Evolutionary conservation across 2,329 filamentous ascomycete genomes (phyloP).

Genomic region (Colletotrichum sp.): DNA sequence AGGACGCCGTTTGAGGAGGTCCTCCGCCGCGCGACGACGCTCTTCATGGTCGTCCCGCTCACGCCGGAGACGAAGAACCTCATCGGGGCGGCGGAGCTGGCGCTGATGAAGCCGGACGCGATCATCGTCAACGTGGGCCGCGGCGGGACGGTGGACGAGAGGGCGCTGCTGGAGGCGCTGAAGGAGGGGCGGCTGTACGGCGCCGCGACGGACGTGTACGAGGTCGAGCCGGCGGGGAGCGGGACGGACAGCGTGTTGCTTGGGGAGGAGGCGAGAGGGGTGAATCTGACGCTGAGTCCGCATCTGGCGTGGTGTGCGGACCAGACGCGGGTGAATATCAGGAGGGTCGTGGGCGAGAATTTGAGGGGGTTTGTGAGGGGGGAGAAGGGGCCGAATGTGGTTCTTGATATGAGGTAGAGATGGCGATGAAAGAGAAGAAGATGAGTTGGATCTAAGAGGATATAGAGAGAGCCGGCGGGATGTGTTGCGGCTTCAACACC

Average conservation of each 20-base stretch:
- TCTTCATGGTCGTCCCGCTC: conserved; percentile 29
- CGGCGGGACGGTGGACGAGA: conserved; percentile 38
- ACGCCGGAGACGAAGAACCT: conserved; percentile 23
- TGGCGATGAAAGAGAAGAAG: neutral
- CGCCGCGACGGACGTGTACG: conserved; percentile 39
- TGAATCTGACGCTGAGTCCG: conserved; percentile 36
- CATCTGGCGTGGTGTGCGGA: conserved; percentile 28
- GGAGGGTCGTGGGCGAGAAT: conserved; percentile 19
- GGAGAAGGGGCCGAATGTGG: conserved; percentile 10
- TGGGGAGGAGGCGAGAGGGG: conserved; percentile 16
- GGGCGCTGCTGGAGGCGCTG: conserved; percentile 34
- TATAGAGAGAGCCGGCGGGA: neutral
- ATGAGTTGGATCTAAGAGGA: neutral
- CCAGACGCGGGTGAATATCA: conserved; percentile 19
- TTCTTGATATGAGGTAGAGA: conserved; percentile 7
- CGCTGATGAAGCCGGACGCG: conserved; percentile 25
- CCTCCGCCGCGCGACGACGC: conserved; percentile 24
- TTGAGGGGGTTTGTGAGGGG: conserved; percentile 4
- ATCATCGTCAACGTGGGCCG: conserved; percentile 32
- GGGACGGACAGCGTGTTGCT: conserved; percentile 18
- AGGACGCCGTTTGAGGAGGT: conserved; percentile 23
- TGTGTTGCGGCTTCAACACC: neutral
- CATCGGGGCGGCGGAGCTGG: conserved; percentile 23
- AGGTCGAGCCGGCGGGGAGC: conserved; percentile 25
- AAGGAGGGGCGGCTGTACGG: conserved; percentile 32